Evolutionary conservation across 352 stramenopile species (phyloP).

Genomic region (Globisporangium rhizosaccharum): DNA sequence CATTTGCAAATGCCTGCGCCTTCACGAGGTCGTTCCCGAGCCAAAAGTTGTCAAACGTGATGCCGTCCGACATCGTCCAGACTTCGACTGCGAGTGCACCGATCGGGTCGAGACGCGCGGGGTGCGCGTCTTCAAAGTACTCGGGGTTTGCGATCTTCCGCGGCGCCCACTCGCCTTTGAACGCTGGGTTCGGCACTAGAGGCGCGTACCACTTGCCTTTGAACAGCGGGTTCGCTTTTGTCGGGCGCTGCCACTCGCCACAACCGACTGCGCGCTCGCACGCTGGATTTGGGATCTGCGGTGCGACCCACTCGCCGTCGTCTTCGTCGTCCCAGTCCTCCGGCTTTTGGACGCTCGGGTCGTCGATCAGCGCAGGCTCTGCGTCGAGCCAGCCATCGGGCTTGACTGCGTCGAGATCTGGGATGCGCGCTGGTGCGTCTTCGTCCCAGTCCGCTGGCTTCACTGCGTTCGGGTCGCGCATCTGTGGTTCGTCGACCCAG

Average conservation of each 20-base stretch:
- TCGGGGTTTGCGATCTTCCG: conserved; percentile 88
- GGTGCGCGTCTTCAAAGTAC: conserved; percentile 84
- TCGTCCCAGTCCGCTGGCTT: conserved; percentile 95
- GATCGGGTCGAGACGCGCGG: conserved; percentile 83
- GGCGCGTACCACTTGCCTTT: conserved; percentile 91
- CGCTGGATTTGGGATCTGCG: conserved; percentile 88
- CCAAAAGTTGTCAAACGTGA: conserved; percentile 93
- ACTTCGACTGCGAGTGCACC: conserved; percentile 89
- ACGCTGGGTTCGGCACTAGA: conserved; percentile 90
- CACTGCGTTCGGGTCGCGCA: conserved; percentile 79
- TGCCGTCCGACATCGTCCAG: conserved; percentile 85
- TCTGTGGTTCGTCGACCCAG: conserved; percentile 89
- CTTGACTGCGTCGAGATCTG: conserved; percentile 83
- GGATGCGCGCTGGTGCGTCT: conserved; percentile 79
- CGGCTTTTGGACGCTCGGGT: conserved; percentile 75
- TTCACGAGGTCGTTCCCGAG: conserved; percentile 81
- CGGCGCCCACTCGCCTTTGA: conserved; percentile 89
- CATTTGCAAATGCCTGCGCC: conserved; percentile 69
- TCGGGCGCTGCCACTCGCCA: conserved; percentile 85
- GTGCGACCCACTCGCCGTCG: conserved; percentile 88
- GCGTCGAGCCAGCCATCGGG: conserved; percentile 89
- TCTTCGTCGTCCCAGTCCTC: conserved; percentile 94
- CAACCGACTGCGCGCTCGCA: conserved; percentile 84
- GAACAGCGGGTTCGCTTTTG: conserved; percentile 88
- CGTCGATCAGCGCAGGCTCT: conserved; percentile 68